phyloP scores from a whole-genome alignment of 805 yeast species.

The Priceomyces fermenticarens region DNA sequence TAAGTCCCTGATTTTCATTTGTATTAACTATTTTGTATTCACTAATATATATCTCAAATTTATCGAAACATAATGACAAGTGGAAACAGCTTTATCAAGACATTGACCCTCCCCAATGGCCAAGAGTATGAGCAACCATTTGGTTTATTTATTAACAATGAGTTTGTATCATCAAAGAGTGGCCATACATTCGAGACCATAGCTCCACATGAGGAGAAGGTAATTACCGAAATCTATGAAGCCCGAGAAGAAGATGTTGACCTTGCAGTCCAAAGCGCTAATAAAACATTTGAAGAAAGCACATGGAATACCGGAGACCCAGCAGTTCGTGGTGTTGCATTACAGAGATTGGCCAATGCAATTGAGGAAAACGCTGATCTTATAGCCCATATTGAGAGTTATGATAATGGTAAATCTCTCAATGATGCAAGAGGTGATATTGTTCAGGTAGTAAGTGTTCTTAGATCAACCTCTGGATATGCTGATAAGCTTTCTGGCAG shows the following conservation, averaged over 20 bases:
- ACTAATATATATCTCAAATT: too few species aligned
- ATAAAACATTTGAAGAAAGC: constrained; percentile 39
- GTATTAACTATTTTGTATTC: too few species aligned
- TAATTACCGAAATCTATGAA: constrained; percentile 48
- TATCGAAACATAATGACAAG: too few species aligned
- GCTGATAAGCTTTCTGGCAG: constrained; percentile 69
- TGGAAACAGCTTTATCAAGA: constrained; percentile 5
- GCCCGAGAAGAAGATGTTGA: constrained; percentile 54
- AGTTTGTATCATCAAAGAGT: constrained; percentile 39
- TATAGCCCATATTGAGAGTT: constrained; percentile 55
- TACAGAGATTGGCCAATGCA: constrained; percentile 49
- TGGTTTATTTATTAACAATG: constrained; percentile 52
- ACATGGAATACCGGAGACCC: constrained; percentile 50
- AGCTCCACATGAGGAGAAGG: constrained; percentile 55
- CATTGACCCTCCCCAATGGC: constrained; percentile 28
- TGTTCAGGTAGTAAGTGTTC: constrained; percentile 50
- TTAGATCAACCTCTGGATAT: constrained; percentile 71
- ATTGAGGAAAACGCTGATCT: constrained; percentile 47
- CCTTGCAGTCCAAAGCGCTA: constrained; percentile 51
- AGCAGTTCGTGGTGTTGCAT: constrained; percentile 41
- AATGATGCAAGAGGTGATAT: constrained; percentile 60
- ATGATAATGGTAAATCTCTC: constrained; percentile 55
- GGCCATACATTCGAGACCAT: constrained; percentile 40
- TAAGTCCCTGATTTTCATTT: too few species aligned
- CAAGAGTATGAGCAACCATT: constrained; percentile 29